Evolutionary conservation across 2,329 filamentous ascomycete genomes (phyloP), one percentile per base, ranked within the genome.

Genomic region (Cladosporium sp.): DNA sequence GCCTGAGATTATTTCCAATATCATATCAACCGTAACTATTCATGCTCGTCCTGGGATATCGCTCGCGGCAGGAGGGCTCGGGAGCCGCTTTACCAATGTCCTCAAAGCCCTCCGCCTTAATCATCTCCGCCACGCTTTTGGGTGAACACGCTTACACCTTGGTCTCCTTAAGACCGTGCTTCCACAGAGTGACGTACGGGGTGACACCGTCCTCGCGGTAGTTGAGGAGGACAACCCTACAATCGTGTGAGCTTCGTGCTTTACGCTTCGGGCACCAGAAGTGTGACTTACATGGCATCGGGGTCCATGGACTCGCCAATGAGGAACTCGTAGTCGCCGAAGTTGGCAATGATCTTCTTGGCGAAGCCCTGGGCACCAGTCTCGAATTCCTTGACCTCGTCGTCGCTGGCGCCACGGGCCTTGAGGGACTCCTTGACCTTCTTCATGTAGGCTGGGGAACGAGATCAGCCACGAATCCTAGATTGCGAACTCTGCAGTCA

Each of bases 181-280:
- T 96, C 92, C 91, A 97, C 77, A 95, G 77, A 62, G 83, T 87
- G 66, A 95, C 79, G 71, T 81, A 98, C 56, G 93, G 93, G 52
- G 92, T 97, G 63, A 86, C 73, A 72, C 93, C 93, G 66, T 97
- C 93, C 73, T 95, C 91, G 66, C 93, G 92, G 83, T 95, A 98
- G 82, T 96, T 95, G 70, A 96, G 86, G 63, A 96, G 87, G 61
- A 91, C 79, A 66, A 95, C 79, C 84, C 87, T 91, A 31, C 4
- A 14, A 13, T 13, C 6, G 7, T 43, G 19, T 45, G 32, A 53
- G 42, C 16, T 28, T 34, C 10, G 8, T 22, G 10, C 10, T 4
- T 9, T 11, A 35, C 10, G 9, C 34, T 11, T 35, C 2, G 18
- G 19, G 10, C 33, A 16, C 13, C 4, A 4, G 16, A 8, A 6